Evolutionary conservation across 192 early-diverging fungal species (phyloP).

Genomic region (Backusella macrospora): DNA sequence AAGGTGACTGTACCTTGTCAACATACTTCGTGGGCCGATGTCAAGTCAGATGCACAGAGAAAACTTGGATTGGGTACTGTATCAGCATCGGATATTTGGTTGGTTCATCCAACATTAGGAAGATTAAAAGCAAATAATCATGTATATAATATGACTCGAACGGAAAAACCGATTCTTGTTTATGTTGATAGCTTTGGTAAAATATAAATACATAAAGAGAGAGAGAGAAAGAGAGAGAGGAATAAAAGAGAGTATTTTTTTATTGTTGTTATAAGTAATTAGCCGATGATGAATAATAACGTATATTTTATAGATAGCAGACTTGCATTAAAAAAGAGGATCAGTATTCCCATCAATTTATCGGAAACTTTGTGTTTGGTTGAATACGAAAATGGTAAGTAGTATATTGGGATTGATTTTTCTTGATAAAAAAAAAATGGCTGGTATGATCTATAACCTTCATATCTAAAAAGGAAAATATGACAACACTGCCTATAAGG

Average conservation of each 20-base stretch:
- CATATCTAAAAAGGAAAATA: conserved; percentile 1
- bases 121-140: not conserved
- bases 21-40: not conserved
- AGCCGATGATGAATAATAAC: not conserved
- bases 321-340: not conserved
- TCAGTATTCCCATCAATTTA: conserved; percentile 5
- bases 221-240: no score
- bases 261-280: no score
- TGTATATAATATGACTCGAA: not conserved
- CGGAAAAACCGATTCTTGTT: not conserved
- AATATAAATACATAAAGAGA: no score
- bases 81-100: not conserved
- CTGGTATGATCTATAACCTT: no score
- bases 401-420: no score
- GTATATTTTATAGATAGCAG: not conserved
- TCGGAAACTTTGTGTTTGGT: not conserved
- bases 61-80: not conserved
- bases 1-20: not conserved
- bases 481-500: not conserved
- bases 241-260: not conserved
- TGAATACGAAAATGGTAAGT: conserved; percentile 13
- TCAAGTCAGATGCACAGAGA: not conserved
- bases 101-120: not conserved
- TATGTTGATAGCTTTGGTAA: not conserved
- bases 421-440: no score